Conservation (phyloP, 306 rosid species). For the Sphenostylis stenocarpa region DNA sequence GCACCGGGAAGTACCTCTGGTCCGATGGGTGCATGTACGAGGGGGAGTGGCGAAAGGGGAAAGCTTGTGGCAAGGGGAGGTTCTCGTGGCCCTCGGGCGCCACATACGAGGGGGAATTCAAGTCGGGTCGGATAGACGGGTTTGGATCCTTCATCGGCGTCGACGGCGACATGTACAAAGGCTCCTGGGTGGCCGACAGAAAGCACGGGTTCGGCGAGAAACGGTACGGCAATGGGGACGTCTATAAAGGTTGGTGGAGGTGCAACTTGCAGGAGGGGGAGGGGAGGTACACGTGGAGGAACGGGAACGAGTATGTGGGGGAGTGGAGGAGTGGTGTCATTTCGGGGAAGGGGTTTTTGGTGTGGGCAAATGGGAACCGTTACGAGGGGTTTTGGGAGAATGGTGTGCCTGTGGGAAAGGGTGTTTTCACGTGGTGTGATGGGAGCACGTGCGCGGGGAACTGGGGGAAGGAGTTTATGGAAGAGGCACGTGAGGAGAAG, state of each 20-base stretch:
- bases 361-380: slow-evolving; percentile 49
- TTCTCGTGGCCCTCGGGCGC: slow-evolving; percentile 65
- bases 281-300: slow-evolving; percentile 58
- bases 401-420: slow-evolving; percentile 49
- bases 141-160: slow-evolving; percentile 42
- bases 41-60: slow-evolving; percentile 52
- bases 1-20: slow-evolving; percentile 55
- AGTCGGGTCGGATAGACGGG: slow-evolving; percentile 51
- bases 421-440: slow-evolving; percentile 41
- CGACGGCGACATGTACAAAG: slow-evolving; percentile 46
- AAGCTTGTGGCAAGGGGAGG: slow-evolving; percentile 45
- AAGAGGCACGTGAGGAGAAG: neutral
- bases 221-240: slow-evolving; percentile 45
- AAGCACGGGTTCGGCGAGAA: slow-evolving; percentile 50
- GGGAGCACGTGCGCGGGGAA: slow-evolving; percentile 32
- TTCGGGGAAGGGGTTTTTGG: slow-evolving; percentile 51
- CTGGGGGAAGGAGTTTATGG: slow-evolving; percentile 37
- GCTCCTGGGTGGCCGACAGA: slow-evolving; percentile 42
- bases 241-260: slow-evolving; percentile 50
- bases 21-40: slow-evolving; percentile 59
- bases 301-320: slow-evolving; percentile 58
- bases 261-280: slow-evolving; percentile 52
- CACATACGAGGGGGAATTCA: slow-evolving; percentile 53
- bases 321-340: slow-evolving; percentile 55
- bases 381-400: slow-evolving; percentile 56